These are phyloP conservation scores for Phytophthora quininea DNA, from an alignment of 352 stramenopile species.

Conservation along the genomic window DNA sequence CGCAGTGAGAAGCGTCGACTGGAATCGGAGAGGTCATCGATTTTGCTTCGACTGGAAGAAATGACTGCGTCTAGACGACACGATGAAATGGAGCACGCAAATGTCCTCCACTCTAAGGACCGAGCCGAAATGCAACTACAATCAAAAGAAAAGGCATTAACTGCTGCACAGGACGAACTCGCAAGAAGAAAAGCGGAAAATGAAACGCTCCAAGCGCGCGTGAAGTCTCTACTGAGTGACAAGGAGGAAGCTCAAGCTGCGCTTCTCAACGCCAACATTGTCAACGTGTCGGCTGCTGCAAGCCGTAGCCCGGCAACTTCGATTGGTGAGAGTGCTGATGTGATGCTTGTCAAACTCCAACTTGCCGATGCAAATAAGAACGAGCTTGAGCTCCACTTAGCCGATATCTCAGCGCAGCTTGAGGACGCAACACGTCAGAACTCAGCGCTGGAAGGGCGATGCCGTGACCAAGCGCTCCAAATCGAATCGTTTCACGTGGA, in stretches of 20 bases:
- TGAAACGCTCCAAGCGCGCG: slow-evolving; percentile 35
- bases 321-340: slow-evolving; percentile 33
- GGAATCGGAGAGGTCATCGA: slow-evolving; percentile 38
- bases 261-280: slow-evolving; percentile 38
- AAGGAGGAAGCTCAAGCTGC: slow-evolving; percentile 46
- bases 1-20: slow-evolving; percentile 48
- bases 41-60: slow-evolving; percentile 28
- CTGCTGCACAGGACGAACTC: slow-evolving; percentile 30
- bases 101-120: slow-evolving; percentile 31
- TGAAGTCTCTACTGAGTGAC: slow-evolving; percentile 43
- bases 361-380: slow-evolving; percentile 58
- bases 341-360: slow-evolving; percentile 70
- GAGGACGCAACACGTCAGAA: slow-evolving; percentile 50
- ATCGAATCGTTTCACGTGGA: slow-evolving; percentile 61
- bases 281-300: slow-evolving; percentile 15
- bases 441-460: slow-evolving; percentile 45
- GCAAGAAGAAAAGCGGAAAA: slow-evolving; percentile 23
- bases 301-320: slow-evolving; percentile 16
- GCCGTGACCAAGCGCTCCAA: slow-evolving; percentile 54
- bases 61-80: slow-evolving; percentile 36
- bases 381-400: slow-evolving; percentile 58
- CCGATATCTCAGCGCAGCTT: slow-evolving; percentile 53
- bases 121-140: slow-evolving; percentile 37
- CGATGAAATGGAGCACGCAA: slow-evolving; percentile 29
- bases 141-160: slow-evolving; percentile 41